A percentile compares a stretch with the other conserved stretches of the same genome.
These are phyloP conservation scores for Phytophthora hybrid DNA, from an alignment of 352 stramenopile genomes.

Conservation along the genomic window DNA sequence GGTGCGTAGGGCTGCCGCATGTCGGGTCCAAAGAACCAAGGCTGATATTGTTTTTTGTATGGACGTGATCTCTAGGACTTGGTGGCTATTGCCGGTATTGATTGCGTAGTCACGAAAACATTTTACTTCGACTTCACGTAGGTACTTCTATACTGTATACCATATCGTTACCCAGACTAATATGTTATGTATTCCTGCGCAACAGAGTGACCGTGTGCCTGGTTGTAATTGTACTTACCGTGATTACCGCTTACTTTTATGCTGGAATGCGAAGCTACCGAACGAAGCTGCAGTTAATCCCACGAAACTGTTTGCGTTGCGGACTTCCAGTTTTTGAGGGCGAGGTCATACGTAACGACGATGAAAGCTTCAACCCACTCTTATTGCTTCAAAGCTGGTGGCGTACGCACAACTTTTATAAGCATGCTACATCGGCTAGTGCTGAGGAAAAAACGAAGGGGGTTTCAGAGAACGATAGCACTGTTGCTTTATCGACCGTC, in stretches of 20 bases:
- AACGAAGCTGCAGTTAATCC: slow-evolving; percentile 70
- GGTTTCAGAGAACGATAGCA: background rate
- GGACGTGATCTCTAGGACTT: slow-evolving; percentile 56
- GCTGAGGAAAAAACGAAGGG: background rate
- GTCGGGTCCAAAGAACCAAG: background rate
- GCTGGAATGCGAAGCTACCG: slow-evolving; percentile 72
- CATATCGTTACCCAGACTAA: slow-evolving; percentile 1
- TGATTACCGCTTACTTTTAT: slow-evolving; percentile 74
- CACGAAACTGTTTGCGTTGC: slow-evolving; percentile 73
- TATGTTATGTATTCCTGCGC: background rate
- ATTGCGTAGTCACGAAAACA: slow-evolving; percentile 76
- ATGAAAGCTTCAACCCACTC: slow-evolving; percentile 66
- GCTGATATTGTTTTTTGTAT: background rate
- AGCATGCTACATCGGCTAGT: background rate
- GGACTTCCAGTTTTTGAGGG: slow-evolving; percentile 69
- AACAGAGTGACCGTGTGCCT: slow-evolving; percentile 64
- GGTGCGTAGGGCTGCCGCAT: slow-evolving; percentile 31
- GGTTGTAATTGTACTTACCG: slow-evolving; percentile 48
- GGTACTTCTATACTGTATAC: slow-evolving; percentile 5
- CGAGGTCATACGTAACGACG: slow-evolving; percentile 59
- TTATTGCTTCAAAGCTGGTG: slow-evolving; percentile 57
- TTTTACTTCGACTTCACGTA: slow-evolving; percentile 86
- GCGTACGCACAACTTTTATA: slow-evolving; percentile 28
- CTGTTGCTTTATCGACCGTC: slow-evolving; percentile 2
- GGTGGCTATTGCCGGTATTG: slow-evolving; percentile 72